phyloP scores from a whole-genome alignment of 768 basidiomycete genomes.

The Rhodosporidiobolus odoratus region DNA sequence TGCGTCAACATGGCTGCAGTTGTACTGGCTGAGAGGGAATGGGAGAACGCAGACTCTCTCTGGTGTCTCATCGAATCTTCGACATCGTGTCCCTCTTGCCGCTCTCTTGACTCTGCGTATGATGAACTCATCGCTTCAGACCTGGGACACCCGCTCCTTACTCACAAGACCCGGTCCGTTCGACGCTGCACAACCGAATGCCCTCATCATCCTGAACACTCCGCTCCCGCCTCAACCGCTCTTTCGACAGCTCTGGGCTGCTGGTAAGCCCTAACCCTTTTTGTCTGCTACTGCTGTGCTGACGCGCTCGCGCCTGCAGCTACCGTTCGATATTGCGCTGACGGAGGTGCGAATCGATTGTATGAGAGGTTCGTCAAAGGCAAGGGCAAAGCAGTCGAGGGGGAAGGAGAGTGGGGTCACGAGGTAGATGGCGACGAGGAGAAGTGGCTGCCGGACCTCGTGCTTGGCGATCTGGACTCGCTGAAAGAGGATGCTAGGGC shows the following conservation, averaged over 20 bases:
- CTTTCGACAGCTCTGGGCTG: slow-evolving; percentile 57
- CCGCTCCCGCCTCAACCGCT: slow-evolving; percentile 62
- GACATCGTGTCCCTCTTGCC: no score
- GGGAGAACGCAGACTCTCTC: no score
- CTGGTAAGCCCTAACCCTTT: slow-evolving; percentile 47
- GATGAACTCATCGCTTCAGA: no score
- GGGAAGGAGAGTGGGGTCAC: background rate
- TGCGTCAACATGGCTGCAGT: no score
- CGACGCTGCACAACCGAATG: slow-evolving; percentile 43
- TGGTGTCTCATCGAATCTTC: no score
- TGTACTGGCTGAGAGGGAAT: no score
- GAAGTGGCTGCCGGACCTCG: slow-evolving; percentile 73
- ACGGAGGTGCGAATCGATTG: slow-evolving; percentile 81
- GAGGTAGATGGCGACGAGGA: background rate
- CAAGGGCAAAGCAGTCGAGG: slow-evolving; percentile 4
- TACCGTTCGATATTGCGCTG: slow-evolving; percentile 57
- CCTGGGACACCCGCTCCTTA: slow-evolving; percentile 9
- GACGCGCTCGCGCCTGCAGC: slow-evolving; percentile 53
- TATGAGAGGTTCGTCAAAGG: slow-evolving; percentile 54
- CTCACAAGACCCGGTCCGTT: no score
- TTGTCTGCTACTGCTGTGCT: slow-evolving; percentile 4
- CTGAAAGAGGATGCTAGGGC: slow-evolving; percentile 64
- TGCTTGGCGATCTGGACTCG: slow-evolving; percentile 94
- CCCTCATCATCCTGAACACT: slow-evolving; percentile 84
- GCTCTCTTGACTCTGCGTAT: no score